Evolutionary conservation across 768 basidiomycete genomes (phyloP), one percentile per base, ranked within the genome.

Genomic region (Termitomyces sp.): DNA sequence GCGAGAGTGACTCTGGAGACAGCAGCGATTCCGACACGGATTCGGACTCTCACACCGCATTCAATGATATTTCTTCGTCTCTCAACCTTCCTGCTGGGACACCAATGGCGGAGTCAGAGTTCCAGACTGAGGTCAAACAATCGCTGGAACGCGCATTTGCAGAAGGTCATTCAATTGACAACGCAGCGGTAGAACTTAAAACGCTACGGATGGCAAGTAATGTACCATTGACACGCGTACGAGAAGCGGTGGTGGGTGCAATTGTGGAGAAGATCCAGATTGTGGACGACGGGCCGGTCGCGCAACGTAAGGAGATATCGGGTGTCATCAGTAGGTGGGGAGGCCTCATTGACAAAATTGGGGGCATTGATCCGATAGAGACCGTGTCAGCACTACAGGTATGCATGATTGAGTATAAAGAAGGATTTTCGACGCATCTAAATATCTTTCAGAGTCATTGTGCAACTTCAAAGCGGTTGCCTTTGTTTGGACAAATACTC

Each of bases 151-250:
- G 96, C 60, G 95, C 95, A 28, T 95, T 96, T 71, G 80, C 86
- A 9, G 96, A 99, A 73, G 88, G 83, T 2, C 95, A 97, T 74
- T 88, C 87, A 12, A 87, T 96, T 49, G 93, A 96, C 65, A 94
- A 97, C 71, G 94, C 95, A 1, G 81, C 91, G 0, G 89, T 98
- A 61, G 96, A 98, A 70, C 81, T 98, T 60, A 94, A 96, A 76
- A 97, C 96, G 47, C 82, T 99, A 48, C 90, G 95, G 51, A 96
- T 98, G 93, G 93, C 94, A 38, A 91, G 89, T 67, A 98, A 98
- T 67, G 96, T 98, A 30, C 83, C 91, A 12, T 80, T 97, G 20
- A 82, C 81, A n/a, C 80, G 86, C 53, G 95, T 97, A 16, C 81
- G 91, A 54, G 89, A 95, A 71, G 90, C 89, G 16, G 92, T 98